phyloP scores from a whole-genome alignment of 495 filamentous ascomycete species.

The Penicillium antarcticum region DNA sequence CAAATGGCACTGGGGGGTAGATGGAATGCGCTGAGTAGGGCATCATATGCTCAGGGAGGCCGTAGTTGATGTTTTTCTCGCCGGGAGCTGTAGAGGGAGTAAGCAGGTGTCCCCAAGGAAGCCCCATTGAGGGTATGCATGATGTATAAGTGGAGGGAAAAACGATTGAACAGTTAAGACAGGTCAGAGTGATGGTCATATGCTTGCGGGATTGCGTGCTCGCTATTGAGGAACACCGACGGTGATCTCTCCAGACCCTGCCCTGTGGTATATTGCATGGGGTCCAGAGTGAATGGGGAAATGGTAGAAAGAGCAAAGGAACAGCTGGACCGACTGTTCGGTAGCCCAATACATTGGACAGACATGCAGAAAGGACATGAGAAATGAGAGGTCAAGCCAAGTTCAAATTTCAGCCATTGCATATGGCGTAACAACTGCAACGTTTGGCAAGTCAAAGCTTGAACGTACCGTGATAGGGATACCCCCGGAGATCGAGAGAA shows the following conservation, averaged over 20 bases:
- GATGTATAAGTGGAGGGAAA: constrained; percentile 4
- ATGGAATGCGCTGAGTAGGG: constrained; percentile 43
- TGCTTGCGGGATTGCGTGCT: constrained; percentile 45
- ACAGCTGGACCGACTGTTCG: too few species aligned
- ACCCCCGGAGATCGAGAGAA: constrained; percentile 41
- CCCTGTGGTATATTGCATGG: neutral
- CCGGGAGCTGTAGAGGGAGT: constrained; percentile 26
- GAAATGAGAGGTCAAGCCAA: neutral
- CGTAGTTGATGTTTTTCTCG: constrained; percentile 45
- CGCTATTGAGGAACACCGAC: constrained; percentile 16
- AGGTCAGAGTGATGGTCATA: constrained; percentile 28
- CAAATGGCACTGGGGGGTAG: constrained; percentile 45
- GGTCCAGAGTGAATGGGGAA: too few species aligned
- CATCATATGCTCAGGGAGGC: constrained; percentile 42
- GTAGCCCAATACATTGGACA: neutral
- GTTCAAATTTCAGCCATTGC: neutral
- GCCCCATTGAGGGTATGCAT: constrained; percentile 17
- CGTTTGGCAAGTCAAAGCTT: constrained; percentile 22
- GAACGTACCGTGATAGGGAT: constrained; percentile 45
- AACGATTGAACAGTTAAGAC: constrained; percentile 15
- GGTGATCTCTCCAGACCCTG: constrained; percentile 17
- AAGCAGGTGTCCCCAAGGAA: constrained; percentile 16
- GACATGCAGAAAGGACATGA: neutral
- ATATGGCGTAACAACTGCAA: constrained; percentile 42
- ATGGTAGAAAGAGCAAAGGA: too few species aligned